These are phyloP conservation scores for Leccinum pellstonianum DNA, from an alignment of 768 basidiomycete genomes.

Conservation along the genomic window DNA sequence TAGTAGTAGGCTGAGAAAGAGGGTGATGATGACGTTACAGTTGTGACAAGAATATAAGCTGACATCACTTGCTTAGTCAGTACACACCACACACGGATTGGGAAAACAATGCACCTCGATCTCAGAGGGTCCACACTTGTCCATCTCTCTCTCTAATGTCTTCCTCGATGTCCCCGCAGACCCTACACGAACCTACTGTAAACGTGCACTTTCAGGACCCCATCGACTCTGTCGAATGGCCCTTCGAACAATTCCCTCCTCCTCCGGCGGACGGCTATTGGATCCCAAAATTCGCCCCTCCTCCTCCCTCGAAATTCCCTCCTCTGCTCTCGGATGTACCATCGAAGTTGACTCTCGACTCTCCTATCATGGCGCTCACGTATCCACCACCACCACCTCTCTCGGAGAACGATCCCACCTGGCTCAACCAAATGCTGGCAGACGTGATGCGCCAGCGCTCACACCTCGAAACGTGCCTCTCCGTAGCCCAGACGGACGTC, in stretches of 20 bases:
- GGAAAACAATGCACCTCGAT: background rate
- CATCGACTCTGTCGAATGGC: slow-evolving; percentile 20
- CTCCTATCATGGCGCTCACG: slow-evolving; percentile 28
- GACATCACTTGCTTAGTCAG: background rate
- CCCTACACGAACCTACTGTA: background rate
- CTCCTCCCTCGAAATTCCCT: slow-evolving; percentile 19
- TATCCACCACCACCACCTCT: slow-evolving; percentile 32
- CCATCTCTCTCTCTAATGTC: slow-evolving; percentile 1
- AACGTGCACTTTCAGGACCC: background rate
- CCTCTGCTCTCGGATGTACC: slow-evolving; percentile 8
- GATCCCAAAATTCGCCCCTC: slow-evolving; percentile 24
- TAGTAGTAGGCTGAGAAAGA: background rate
- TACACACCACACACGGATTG: background rate
- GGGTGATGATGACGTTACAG: background rate
- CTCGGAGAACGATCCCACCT: slow-evolving; percentile 24
- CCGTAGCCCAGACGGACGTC: slow-evolving; percentile 17
- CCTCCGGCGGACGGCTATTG: slow-evolving; percentile 29
- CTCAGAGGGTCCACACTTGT: background rate
- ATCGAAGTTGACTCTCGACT: slow-evolving; percentile 12
- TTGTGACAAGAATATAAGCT: background rate
- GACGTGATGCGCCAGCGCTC: slow-evolving; percentile 29
- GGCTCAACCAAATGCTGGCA: slow-evolving; percentile 27
- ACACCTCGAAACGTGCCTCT: slow-evolving; percentile 19
- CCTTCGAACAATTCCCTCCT: slow-evolving; percentile 28
- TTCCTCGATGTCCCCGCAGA: slow-evolving; percentile 2